phyloP scores from a whole-genome alignment of 75 land plant species.

The Isoetes taiwanensis region DNA sequence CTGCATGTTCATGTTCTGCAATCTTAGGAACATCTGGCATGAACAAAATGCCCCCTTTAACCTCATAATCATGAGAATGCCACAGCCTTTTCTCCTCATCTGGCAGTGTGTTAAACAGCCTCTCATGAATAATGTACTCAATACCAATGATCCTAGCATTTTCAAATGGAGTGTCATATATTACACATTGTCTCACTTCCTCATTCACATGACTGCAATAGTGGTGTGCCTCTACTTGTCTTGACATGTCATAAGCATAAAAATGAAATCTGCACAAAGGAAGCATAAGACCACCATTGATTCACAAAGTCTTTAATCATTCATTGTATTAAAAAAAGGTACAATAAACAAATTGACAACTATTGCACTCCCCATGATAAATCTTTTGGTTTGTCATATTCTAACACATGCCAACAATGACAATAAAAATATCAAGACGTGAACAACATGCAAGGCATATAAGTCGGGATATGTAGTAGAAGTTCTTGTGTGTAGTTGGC shows the following conservation, averaged over 20 bases:
- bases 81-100: slow-evolving; percentile 82
- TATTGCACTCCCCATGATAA: too few species aligned
- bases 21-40: slow-evolving; percentile 57
- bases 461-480: too few species aligned
- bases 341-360: too few species aligned
- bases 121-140: slow-evolving; percentile 72
- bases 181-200: slow-evolving; percentile 80
- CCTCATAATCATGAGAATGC: slow-evolving; percentile 96
- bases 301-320: too few species aligned
- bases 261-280: slow-evolving; percentile 65
- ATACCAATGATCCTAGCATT: slow-evolving; percentile 68
- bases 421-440: too few species aligned
- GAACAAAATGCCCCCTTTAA: slow-evolving; percentile 77
- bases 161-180: slow-evolving; percentile 47
- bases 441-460: too few species aligned
- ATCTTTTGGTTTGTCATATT: too few species aligned
- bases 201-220: slow-evolving; percentile 73
- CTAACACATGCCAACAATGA: too few species aligned
- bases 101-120: slow-evolving; percentile 50
- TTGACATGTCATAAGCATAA: slow-evolving; percentile 71
- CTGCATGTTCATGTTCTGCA: slow-evolving; percentile 40
- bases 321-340: too few species aligned
- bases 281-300: too few species aligned
- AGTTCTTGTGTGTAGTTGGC: too few species aligned
- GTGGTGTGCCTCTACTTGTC: slow-evolving; percentile 92